Conservation (phyloP, 768 basidiomycete genomes). For the Boletales sp. region DNA sequence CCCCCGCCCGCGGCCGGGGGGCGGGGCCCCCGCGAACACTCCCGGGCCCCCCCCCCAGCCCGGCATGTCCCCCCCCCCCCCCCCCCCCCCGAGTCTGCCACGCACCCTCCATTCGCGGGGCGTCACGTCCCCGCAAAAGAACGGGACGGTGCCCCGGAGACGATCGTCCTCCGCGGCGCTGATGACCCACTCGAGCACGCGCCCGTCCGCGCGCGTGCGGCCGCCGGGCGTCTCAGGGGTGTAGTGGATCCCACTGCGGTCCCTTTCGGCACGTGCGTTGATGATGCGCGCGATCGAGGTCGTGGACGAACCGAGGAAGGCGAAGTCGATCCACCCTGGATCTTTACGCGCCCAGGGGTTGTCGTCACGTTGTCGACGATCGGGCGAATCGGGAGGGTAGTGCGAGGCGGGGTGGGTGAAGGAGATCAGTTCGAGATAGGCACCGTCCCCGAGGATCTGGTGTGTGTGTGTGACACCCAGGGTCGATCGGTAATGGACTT, state of each 20-base stretch:
- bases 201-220: constrained; percentile 52
- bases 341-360: constrained; percentile 52
- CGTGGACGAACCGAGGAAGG: constrained; percentile 53
- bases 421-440: constrained; percentile 67
- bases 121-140: constrained; percentile 75
- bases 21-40: no score
- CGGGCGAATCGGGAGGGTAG: constrained; percentile 51
- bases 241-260: constrained; percentile 42
- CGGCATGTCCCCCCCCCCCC: no score
- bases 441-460: constrained; percentile 39
- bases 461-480: neutral
- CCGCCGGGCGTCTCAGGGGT: constrained; percentile 48
- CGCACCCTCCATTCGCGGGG: constrained; percentile 56
- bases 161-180: constrained; percentile 32
- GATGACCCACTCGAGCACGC: constrained; percentile 56
- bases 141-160: constrained; percentile 46
- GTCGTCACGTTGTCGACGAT: constrained; percentile 38
- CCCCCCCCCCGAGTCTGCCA: no score
- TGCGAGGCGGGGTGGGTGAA: constrained; percentile 54
- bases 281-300: constrained; percentile 47
- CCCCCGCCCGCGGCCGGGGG: no score
- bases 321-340: constrained; percentile 68
- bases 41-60: no score
- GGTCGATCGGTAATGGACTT: constrained; percentile 8
- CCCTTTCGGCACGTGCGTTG: constrained; percentile 45